Conservation (phyloP, 2,329 filamentous ascomycete species). For the Aspergillus aculeatinus region DNA sequence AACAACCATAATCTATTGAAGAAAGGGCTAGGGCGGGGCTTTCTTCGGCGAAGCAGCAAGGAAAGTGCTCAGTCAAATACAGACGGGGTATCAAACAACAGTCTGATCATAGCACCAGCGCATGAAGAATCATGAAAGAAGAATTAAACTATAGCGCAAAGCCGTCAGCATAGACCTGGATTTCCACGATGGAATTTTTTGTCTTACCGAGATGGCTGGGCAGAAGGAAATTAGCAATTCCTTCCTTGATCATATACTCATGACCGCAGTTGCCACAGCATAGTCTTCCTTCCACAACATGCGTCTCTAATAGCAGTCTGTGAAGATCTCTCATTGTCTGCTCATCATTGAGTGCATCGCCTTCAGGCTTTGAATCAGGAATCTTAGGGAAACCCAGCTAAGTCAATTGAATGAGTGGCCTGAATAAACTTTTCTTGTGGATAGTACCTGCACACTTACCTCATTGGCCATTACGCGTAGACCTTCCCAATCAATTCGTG, state of each 20-base stretch:
- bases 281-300: slow-evolving; percentile 82
- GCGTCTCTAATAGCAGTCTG: slow-evolving; percentile 80
- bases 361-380: slow-evolving; percentile 62
- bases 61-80: not conserved
- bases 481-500: slow-evolving; percentile 84
- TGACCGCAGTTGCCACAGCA: slow-evolving; percentile 90
- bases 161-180: slow-evolving; percentile 1
- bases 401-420: slow-evolving; percentile 7
- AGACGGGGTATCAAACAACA: not conserved
- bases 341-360: slow-evolving; percentile 64
- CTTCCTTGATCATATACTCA: slow-evolving; percentile 91
- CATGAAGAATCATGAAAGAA: not conserved
- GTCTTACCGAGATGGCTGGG: slow-evolving; percentile 75
- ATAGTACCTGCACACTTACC: slow-evolving; percentile 21
- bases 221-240: slow-evolving; percentile 92
- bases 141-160: not conserved
- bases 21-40: not conserved
- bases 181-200: not conserved
- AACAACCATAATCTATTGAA: not conserved
- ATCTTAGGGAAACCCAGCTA: slow-evolving; percentile 78
- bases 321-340: slow-evolving; percentile 76
- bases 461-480: slow-evolving; percentile 73
- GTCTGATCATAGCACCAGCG: not conserved
- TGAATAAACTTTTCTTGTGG: not conserved
- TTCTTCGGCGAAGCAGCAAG: not conserved